Base-by-base conservation (phyloP, 768 basidiomycete genomes). In the Amanita pseudoporphyria region DNA sequence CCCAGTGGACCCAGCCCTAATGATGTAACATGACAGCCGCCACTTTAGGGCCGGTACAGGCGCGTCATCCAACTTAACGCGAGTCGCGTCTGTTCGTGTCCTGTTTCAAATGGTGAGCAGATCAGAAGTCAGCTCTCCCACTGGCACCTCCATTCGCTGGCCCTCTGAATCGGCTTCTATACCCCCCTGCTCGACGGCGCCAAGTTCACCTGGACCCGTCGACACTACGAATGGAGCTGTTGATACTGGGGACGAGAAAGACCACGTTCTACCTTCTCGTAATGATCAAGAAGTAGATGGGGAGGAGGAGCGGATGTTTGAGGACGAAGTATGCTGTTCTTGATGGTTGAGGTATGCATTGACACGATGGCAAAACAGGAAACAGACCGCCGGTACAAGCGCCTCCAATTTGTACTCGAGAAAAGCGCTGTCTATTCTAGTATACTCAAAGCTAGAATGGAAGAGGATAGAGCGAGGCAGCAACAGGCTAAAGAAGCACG, bases 401-500 rank as follows among this genome's bases (percentile, higher is more conserved):
- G 76, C 9, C 78, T 89, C 16, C 71, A 79, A 47, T 79, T 72
- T 45, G 75, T 93, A 21, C 73, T 93, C 18, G 74, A 90, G 47
- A 84, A 84, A 57, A 89, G 87, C 0, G 76, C 78, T 1, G 71
- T 82, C n/a, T 92, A 84, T 58, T 82, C 88, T 1, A 72, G 69
- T 46, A 72, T 87, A 36, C 70, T 93, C 12, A 78, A 81, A 41
- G 71, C 78, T 19, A 77, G 83, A 50, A 91, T 92, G 86, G 85
- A 88, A 53, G 71, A 77, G 59, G 77, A 74, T 49, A 72, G 68
- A 53, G 56, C 53, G 45, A 64, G 60, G 32, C 63, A 67, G 51
- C 51, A 58, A 21, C 52, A 55, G 28, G 40, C 30, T 18, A 51
- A 57, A 42, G 54, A 57, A 14, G 53, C 35, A 18, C 39, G 37